Evolutionary conservation across 352 stramenopile genomes (phyloP), one percentile per base, ranked within the genome.

Genomic region (Phytopythium montanum): DNA sequence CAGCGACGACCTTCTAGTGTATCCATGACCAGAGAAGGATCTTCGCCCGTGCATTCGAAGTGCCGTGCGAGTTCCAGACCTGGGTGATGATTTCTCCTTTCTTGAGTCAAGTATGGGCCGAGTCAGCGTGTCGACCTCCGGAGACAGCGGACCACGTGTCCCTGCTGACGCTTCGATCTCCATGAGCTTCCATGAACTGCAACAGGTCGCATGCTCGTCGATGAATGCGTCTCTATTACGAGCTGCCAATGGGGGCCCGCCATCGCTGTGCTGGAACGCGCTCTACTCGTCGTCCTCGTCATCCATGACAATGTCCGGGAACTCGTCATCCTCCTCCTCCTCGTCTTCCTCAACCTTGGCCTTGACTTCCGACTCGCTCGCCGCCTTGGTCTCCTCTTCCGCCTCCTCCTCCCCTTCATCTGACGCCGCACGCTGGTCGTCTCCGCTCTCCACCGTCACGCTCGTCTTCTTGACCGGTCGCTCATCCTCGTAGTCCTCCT

Each of bases 271-370:
- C n/a, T n/a, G n/a, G n/a, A n/a, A 34, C 9, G 29, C 29, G 29
- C 29, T 9, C 29, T 34, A 81, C 51, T 75, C 65, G 45, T 87
- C 72, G 26, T 80, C 77, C 14, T 85, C 73, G 53, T 93, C 82
- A 57, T 88, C 81, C 44, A 81, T 73, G 13, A 94, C 79, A 59
- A 94, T 94, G 50, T 94, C 82, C 1, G 85, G 85, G 60, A 94
- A 92, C 56, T 94, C 83, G 33, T 89, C 81, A 49, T 92, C 81
- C 39, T 90, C 81, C 16, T 75, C 65, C 18, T 75, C 68, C 12
- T 64, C 57, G 4, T 76, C 65, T 6, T 57, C 36, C 2, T 61
- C 59, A 12, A 31, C 25, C 38, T 38, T 53, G 9, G 49, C 38
- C 18, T 54, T 34, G 10, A 31, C 26, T 7, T n/a, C 52, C 21